Percentiles rank a stretch among this genome's conserved stretches.
Evolutionary conservation across 805 yeast genomes (phyloP).

Genomic region (Cyberlindnera maclurae): DNA sequence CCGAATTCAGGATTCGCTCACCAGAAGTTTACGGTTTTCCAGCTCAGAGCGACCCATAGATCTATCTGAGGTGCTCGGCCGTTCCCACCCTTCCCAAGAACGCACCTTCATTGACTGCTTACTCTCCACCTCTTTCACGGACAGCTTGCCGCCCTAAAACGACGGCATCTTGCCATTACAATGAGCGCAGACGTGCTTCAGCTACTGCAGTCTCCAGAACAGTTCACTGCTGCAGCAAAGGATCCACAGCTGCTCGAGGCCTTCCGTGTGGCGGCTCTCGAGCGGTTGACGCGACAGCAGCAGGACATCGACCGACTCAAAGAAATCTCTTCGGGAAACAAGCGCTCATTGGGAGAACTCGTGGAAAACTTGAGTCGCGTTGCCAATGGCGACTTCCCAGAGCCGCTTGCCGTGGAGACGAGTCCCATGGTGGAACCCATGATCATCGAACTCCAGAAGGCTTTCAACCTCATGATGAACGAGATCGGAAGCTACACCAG

Average conservation of each 20-base stretch:
- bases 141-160: no score
- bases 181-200: slow-evolving; percentile 1
- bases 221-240: background rate
- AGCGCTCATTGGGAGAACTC: slow-evolving; percentile 5
- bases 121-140: no score
- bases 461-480: slow-evolving; percentile 85
- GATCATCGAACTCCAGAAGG: slow-evolving; percentile 65
- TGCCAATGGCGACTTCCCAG: slow-evolving; percentile 81
- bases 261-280: slow-evolving; percentile 6
- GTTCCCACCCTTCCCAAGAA: no score
- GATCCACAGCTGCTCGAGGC: slow-evolving; percentile 7
- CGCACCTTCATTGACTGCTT: no score
- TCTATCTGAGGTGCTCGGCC: no score
- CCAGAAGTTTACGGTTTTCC: no score
- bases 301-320: slow-evolving; percentile 4
- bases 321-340: slow-evolving; percentile 5
- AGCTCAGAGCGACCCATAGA: no score
- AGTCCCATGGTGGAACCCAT: slow-evolving; percentile 71
- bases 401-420: slow-evolving; percentile 54
- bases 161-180: background rate
- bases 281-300: slow-evolving; percentile 3
- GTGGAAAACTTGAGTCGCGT: slow-evolving; percentile 37
- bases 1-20: no score
- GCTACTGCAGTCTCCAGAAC: background rate
- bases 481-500: slow-evolving; percentile 63